Conservation (phyloP, 176 grass and related monocot genomes). For the Carex pumila region DNA sequence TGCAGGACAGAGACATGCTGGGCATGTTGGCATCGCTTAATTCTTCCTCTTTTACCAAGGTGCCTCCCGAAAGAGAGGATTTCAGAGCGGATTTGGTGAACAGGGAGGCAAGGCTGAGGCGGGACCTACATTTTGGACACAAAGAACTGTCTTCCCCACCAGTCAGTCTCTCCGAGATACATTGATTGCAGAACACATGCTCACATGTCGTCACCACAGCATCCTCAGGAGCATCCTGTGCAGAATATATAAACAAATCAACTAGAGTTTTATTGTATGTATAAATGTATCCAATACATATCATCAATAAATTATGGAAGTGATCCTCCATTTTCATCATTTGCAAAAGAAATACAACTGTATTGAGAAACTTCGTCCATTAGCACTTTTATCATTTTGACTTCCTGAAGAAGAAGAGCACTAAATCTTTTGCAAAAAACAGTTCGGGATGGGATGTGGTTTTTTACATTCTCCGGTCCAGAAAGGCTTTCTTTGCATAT, state of each 20-base stretch:
- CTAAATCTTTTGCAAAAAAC: background rate
- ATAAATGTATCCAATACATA: background rate
- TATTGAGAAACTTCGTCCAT: background rate
- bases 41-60: slow-evolving; percentile 36
- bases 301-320: background rate
- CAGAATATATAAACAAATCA: slow-evolving; percentile 24
- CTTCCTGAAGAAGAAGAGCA: background rate
- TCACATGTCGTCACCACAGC: slow-evolving; percentile 77
- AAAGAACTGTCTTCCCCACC: slow-evolving; percentile 71
- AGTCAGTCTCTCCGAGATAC: slow-evolving; percentile 79
- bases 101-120: slow-evolving; percentile 53
- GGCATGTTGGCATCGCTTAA: slow-evolving; percentile 31
- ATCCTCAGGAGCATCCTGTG: slow-evolving; percentile 93
- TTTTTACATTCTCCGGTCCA: background rate
- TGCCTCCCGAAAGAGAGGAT: slow-evolving; percentile 45
- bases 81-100: slow-evolving; percentile 79
- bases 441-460: background rate
- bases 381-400: background rate
- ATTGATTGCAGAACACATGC: slow-evolving; percentile 97
- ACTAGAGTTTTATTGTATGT: background rate
- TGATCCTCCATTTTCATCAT: background rate
- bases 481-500: background rate
- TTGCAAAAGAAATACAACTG: background rate
- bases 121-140: slow-evolving; percentile 55
- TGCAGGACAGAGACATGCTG: slow-evolving; percentile 40